Conservation (phyloP, 1,284 basidiomycete species). For the Naganishia sp. region DNA sequence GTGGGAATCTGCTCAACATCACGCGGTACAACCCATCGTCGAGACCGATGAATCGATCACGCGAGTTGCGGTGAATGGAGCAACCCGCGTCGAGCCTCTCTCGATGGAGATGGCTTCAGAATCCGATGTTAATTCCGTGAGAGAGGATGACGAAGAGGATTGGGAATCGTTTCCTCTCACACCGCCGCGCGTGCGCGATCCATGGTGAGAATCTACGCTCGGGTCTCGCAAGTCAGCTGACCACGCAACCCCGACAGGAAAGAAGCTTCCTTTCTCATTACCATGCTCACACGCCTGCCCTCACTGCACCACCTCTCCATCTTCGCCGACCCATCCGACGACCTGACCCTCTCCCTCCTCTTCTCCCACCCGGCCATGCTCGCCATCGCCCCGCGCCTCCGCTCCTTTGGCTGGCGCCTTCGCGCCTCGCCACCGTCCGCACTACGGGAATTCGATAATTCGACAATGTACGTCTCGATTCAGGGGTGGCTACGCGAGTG, state of each 20-base stretch:
- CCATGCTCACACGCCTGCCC: slow-evolving; percentile 42
- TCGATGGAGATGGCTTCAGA: not conserved
- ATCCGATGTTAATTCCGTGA: not conserved
- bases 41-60: too few relatives aligned
- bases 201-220: slow-evolving; percentile 5
- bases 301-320: slow-evolving; percentile 46
- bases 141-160: slow-evolving; percentile 15
- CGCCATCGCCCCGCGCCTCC: slow-evolving; percentile 39
- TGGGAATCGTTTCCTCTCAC: slow-evolving; percentile 27
- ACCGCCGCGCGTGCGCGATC: slow-evolving; percentile 20
- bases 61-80: not conserved
- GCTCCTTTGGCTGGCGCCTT: slow-evolving; percentile 50
- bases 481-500: slow-evolving; percentile 44
- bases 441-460: slow-evolving; percentile 41
- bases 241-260: slow-evolving; percentile 35
- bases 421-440: slow-evolving; percentile 42
- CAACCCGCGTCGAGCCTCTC: not conserved
- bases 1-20: too few relatives aligned
- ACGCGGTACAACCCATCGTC: too few relatives aligned
- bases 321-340: slow-evolving; percentile 51
- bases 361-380: slow-evolving; percentile 37
- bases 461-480: slow-evolving; percentile 46
- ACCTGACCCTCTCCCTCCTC: slow-evolving; percentile 47
- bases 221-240: not conserved
- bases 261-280: slow-evolving; percentile 44